phyloP scores from a whole-genome alignment of 768 basidiomycete genomes.

The Suillus alpinus region DNA sequence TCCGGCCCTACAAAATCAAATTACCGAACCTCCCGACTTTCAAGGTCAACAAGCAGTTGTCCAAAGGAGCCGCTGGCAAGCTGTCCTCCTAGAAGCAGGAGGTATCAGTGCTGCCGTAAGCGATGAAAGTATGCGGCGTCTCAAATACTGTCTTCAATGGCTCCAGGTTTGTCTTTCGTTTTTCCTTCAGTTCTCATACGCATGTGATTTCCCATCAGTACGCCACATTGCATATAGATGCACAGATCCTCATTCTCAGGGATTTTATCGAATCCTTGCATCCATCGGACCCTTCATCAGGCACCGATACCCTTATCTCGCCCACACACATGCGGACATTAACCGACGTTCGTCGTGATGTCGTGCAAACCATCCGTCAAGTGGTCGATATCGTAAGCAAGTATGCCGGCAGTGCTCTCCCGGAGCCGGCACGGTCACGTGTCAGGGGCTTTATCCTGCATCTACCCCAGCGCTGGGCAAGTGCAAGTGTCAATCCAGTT shows the following conservation, averaged over 20 bases:
- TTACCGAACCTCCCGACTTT: conserved; percentile 12
- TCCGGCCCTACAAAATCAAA: conserved; percentile 22
- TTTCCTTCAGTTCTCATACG: not conserved
- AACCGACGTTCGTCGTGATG: conserved; percentile 69
- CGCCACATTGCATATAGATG: conserved; percentile 83
- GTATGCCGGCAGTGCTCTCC: conserved; percentile 83
- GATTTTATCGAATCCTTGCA: conserved; percentile 78
- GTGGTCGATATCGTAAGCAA: conserved; percentile 85
- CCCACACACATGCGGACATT: conserved; percentile 64
- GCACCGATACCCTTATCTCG: conserved; percentile 35
- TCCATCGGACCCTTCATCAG: conserved; percentile 24
- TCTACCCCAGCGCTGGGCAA: conserved; percentile 81
- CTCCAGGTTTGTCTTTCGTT: conserved; percentile 56
- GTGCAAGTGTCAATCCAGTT: conserved; percentile 28
- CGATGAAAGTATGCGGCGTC: conserved; percentile 84
- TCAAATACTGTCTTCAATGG: conserved; percentile 88
- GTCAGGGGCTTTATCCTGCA: conserved; percentile 77
- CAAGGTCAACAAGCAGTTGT: conserved; percentile 51
- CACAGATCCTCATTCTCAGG: conserved; percentile 79
- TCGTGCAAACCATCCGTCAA: conserved; percentile 86
- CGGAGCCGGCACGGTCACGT: conserved; percentile 73
- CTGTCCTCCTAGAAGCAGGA: conserved; percentile 80
- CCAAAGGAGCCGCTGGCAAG: conserved; percentile 81
- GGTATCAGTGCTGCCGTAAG: conserved; percentile 86
- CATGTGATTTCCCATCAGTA: conserved; percentile 47